These are phyloP conservation scores for Saccharomycopsis fermentans DNA, from an alignment of 805 yeast species.

Conservation along the genomic window DNA sequence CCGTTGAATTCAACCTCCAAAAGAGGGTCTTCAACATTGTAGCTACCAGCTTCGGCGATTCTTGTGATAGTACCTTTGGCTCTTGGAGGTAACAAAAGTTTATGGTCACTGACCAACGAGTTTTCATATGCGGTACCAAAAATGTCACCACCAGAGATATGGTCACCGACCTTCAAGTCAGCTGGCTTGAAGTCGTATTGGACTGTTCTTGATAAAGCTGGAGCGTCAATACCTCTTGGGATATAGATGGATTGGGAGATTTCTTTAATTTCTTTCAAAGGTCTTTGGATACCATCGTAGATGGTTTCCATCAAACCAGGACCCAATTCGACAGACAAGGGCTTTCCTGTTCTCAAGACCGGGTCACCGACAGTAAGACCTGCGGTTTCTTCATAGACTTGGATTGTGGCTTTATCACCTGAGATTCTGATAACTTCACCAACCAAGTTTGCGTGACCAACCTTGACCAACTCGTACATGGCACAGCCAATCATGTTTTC, in stretches of 20 bases:
- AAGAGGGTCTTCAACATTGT: slow-evolving; percentile 80
- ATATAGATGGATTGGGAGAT: slow-evolving; percentile 85
- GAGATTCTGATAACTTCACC: slow-evolving; percentile 98
- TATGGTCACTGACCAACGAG: slow-evolving; percentile 85
- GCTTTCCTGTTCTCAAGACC: slow-evolving; percentile 95
- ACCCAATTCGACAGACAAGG: slow-evolving; percentile 97
- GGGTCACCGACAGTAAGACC: slow-evolving; percentile 99
- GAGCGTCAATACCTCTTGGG: slow-evolving; percentile 97
- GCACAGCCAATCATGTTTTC: slow-evolving; percentile 99
- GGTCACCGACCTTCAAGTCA: slow-evolving; percentile 80
- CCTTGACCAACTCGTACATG: slow-evolving; percentile 97
- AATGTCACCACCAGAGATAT: slow-evolving; percentile 92
- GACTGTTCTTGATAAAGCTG: slow-evolving; percentile 76
- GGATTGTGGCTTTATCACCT: slow-evolving; percentile 95
- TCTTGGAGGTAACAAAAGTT: slow-evolving; percentile 92
- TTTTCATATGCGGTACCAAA: slow-evolving; percentile 91
- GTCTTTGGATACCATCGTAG: slow-evolving; percentile 99
- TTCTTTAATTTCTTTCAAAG: slow-evolving; percentile 86
- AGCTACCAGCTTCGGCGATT: slow-evolving; percentile 83
- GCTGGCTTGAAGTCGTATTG: slow-evolving; percentile 85
- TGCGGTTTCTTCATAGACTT: slow-evolving; percentile 98
- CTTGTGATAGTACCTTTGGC: slow-evolving; percentile 95
- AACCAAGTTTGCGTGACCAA: slow-evolving; percentile 92
- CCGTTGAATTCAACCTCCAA: slow-evolving; percentile 95
- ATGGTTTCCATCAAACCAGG: slow-evolving; percentile 99